Conservation (phyloP, 106 monocot genomes). For the Platanthera guangdongensis region DNA sequence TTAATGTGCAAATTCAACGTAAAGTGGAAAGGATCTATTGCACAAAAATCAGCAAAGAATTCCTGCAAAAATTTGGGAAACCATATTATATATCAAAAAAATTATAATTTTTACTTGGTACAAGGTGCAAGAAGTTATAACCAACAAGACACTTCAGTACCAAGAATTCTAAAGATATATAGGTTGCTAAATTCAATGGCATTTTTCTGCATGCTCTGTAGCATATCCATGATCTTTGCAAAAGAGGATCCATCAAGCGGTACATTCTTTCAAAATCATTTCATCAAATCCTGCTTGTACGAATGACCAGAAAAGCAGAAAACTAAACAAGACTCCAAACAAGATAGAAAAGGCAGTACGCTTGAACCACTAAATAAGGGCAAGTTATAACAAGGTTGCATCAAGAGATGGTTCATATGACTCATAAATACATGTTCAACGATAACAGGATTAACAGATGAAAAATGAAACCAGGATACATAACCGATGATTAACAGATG, state of each 20-base stretch:
- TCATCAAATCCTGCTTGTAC: background rate
- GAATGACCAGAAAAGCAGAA: background rate
- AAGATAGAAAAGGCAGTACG: background rate
- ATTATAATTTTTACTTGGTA: background rate
- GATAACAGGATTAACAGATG: too few relatives aligned
- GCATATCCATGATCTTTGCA: background rate
- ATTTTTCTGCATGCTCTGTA: background rate
- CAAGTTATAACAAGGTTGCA: background rate
- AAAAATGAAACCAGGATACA: too few relatives aligned
- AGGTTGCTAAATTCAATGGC: background rate
- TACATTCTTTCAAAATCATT: background rate
- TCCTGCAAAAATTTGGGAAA: slow-evolving; percentile 54
- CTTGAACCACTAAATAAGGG: background rate
- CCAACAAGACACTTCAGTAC: background rate
- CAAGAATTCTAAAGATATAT: background rate
- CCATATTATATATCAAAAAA: slow-evolving; percentile 1
- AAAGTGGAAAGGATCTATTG: slow-evolving; percentile 91
- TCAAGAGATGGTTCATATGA: background rate
- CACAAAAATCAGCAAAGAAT: slow-evolving; percentile 97
- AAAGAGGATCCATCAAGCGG: background rate
- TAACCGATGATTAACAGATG: too few relatives aligned
- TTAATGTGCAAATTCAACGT: slow-evolving; percentile 71
- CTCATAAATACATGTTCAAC: background rate
- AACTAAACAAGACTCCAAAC: background rate
- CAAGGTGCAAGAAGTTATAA: background rate